Evolutionary conservation across 2,329 filamentous ascomycete genomes (phyloP), one percentile per base, ranked within the genome.

Genomic region (Pseudogymnoascus destructans): DNA sequence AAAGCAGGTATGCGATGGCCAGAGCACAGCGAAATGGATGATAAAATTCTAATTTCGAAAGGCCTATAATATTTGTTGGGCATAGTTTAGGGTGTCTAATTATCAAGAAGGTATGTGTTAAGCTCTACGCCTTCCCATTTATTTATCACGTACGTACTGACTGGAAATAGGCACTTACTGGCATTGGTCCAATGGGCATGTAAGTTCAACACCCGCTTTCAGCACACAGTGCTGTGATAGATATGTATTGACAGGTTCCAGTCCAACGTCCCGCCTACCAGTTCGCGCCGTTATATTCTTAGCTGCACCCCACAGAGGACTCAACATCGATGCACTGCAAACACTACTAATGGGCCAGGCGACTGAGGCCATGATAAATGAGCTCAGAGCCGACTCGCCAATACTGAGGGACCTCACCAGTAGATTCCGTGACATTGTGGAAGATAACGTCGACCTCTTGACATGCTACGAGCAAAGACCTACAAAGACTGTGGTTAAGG

Each of bases 291-390:
- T 67, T 8, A 54, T 67, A n/a, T 67, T 67, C 30, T 59, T 67
- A n/a, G 65, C 61, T 3, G 62, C 62, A 13, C 65, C 65, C 2
- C 64, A 67, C 58, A 55, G 59, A n/a, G 65, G 66, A 10, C 57
- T 67, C 8, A 57, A 67, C 11, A 61, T 59, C 9, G 58, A 57
- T 10, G 62, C 64, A 5, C 38, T 67, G 4, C 38, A 62, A 30
- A 62, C 59, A 13, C 57, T 67, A 3, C 64, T 64, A 5, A 62
- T 62, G 42, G 58, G 60, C 11, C 42, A 61, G 42, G 58, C 64
- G 8, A 61, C 57, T 8, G 59, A 61, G 33, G 52, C 57, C 1
- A 27, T 66, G 27, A 60, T 66, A 15, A 35, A 55, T n/a, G 64
- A 66, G 38, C 61, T 66, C 23, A 60, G 57, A 30, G 57, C 57